Percentiles rank a stretch among this genome's conserved stretches.
Evolutionary conservation across 768 basidiomycete genomes (phyloP).

Genomic region (Lactarius tabidus): DNA sequence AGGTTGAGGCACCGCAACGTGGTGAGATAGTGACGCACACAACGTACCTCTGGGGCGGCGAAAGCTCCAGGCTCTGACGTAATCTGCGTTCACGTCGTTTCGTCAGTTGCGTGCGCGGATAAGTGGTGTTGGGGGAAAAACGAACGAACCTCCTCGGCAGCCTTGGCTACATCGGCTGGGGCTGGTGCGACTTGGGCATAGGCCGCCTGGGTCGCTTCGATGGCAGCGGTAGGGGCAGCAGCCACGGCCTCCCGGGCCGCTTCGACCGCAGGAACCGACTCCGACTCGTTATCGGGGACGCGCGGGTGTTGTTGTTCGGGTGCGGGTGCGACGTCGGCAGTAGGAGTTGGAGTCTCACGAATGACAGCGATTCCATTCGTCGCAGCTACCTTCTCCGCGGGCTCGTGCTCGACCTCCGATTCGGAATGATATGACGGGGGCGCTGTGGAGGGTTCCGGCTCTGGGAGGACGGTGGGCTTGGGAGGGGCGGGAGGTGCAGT

Average conservation of each 20-base stretch:
- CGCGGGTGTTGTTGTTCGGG: neutral
- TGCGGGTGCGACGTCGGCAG: neutral
- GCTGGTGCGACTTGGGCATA: constrained; percentile 15
- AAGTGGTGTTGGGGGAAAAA: no score
- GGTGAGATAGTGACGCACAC: neutral
- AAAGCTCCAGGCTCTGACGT: neutral
- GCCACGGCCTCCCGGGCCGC: neutral
- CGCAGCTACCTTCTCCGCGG: constrained; percentile 9
- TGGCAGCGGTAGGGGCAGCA: constrained; percentile 4
- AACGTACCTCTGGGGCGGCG: neutral
- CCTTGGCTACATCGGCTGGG: constrained; percentile 13
- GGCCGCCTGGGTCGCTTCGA: constrained; percentile 7
- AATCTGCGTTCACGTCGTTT: neutral
- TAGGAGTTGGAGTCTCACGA: constrained; percentile 7
- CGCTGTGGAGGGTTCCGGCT: neutral
- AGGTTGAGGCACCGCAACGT: neutral
- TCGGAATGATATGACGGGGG: constrained; percentile 8
- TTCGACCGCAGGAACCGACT: constrained; percentile 6
- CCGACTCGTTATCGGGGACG: neutral
- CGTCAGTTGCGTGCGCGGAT: neutral
- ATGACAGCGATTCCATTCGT: constrained; percentile 9
- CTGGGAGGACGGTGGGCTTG: constrained; percentile 15
- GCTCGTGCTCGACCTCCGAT: constrained; percentile 9
- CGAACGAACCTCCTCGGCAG: constrained; percentile 7
- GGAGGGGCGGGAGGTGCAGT: constrained; percentile 25